Evolutionary conservation across 2,329 filamentous ascomycete genomes (phyloP).

Genomic region (Neopestalotiopsis clavispora): DNA sequence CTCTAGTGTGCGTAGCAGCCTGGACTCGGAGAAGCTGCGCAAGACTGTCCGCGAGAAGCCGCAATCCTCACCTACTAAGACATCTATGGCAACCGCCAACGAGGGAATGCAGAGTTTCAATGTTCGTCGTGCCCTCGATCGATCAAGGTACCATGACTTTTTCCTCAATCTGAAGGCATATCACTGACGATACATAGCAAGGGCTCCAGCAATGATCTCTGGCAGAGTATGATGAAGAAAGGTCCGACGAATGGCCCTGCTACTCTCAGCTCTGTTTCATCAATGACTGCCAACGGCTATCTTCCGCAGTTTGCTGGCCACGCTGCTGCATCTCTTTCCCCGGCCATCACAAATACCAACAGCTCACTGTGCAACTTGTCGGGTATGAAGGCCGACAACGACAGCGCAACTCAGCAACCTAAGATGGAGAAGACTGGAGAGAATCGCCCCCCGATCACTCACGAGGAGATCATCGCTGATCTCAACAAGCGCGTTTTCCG

Average conservation of each 20-base stretch:
- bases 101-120: slow-evolving; percentile 25
- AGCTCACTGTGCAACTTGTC: slow-evolving; percentile 36
- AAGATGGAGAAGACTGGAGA: slow-evolving; percentile 45
- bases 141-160: slow-evolving; percentile 34
- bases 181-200: slow-evolving; percentile 35
- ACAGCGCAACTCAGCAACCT: slow-evolving; percentile 20
- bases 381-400: slow-evolving; percentile 31
- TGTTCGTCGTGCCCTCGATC: slow-evolving; percentile 29
- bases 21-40: slow-evolving; percentile 13
- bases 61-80: slow-evolving; percentile 21
- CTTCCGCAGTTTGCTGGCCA: slow-evolving; percentile 58
- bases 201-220: slow-evolving; percentile 49
- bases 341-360: slow-evolving; percentile 46
- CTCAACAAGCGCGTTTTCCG: slow-evolving; percentile 36
- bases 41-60: slow-evolving; percentile 19
- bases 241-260: slow-evolving; percentile 52
- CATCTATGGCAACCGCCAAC: slow-evolving; percentile 15
- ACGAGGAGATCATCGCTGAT: slow-evolving; percentile 34
- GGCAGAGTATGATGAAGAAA: slow-evolving; percentile 57
- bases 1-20: neutral
- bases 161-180: too few species aligned
- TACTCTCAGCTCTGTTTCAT: slow-evolving; percentile 54
- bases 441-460: slow-evolving; percentile 45
- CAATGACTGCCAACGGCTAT: slow-evolving; percentile 58
- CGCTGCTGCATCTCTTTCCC: slow-evolving; percentile 55